phyloP scores from a whole-genome alignment of 192 early-diverging fungal genomes.

The Gamsiella multidivaricata region DNA sequence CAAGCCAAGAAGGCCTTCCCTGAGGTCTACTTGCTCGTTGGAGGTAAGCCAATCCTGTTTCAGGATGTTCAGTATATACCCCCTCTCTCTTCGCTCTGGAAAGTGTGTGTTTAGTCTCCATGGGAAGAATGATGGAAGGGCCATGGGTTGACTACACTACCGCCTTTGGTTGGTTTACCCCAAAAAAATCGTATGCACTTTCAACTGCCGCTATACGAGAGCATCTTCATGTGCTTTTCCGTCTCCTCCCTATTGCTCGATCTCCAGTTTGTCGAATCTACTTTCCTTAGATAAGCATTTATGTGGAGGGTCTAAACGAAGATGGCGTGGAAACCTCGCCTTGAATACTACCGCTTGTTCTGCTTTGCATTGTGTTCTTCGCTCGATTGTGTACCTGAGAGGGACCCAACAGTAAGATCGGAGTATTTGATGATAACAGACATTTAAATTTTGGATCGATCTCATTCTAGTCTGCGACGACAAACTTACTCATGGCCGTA shows the following conservation, averaged over 20 bases:
- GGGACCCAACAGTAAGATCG: too few relatives aligned
- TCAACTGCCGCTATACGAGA: slow-evolving; percentile 25
- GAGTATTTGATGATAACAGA: too few relatives aligned
- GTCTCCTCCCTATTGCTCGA: neutral
- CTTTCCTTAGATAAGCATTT: slow-evolving; percentile 16
- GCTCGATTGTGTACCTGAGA: too few relatives aligned
- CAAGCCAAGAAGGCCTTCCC: slow-evolving; percentile 87
- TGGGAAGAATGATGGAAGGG: neutral
- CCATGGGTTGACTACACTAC: neutral
- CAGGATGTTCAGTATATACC: neutral
- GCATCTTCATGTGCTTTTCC: slow-evolving; percentile 35
- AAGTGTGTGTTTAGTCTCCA: neutral
- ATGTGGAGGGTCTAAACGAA: neutral
- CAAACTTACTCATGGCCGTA: slow-evolving; percentile 76
- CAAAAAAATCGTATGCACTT: slow-evolving; percentile 27
- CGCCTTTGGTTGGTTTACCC: slow-evolving; percentile 6
- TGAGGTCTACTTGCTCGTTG: slow-evolving; percentile 80
- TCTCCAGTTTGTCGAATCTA: too few relatives aligned
- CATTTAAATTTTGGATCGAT: neutral
- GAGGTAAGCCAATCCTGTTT: slow-evolving; percentile 54
- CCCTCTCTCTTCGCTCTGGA: neutral
- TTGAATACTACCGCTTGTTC: too few relatives aligned
- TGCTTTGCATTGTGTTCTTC: too few relatives aligned
- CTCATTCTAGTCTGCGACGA: slow-evolving; percentile 71
- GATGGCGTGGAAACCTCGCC: too few relatives aligned